phyloP scores from a whole-genome alignment of 306 rosid species.

The Prunus campanulata region DNA sequence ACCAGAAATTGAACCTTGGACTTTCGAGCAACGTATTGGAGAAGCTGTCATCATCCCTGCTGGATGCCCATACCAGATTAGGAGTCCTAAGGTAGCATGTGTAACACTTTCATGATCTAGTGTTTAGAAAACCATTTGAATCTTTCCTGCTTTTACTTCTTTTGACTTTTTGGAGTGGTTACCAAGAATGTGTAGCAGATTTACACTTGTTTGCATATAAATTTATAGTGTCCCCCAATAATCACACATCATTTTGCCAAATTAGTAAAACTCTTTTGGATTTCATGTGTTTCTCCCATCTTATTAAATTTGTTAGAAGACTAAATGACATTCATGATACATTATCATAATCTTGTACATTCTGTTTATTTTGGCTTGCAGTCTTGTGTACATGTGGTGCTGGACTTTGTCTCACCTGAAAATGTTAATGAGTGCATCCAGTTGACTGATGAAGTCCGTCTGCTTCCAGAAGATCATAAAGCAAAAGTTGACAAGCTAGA shows the following conservation, averaged over 20 bases:
- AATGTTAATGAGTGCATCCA: conserved; percentile 67
- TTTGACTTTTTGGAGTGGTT: neutral
- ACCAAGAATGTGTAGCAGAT: neutral
- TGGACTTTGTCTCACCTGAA: conserved; percentile 90
- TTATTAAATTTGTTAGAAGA: neutral
- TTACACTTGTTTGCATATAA: neutral
- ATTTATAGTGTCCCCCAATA: neutral
- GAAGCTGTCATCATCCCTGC: conserved; percentile 98
- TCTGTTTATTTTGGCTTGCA: conserved; percentile 37
- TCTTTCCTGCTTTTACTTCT: neutral
- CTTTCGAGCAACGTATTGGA: conserved; percentile 84
- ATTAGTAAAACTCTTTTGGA: neutral
- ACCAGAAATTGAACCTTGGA: conserved; percentile 96
- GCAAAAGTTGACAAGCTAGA: conserved; percentile 78
- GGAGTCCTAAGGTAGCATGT: conserved; percentile 71
- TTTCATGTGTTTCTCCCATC: neutral
- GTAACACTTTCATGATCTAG: conserved; percentile 3
- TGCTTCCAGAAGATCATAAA: conserved; percentile 69
- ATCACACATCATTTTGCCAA: neutral
- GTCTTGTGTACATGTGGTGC: conserved; percentile 85
- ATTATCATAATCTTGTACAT: neutral
- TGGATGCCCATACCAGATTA: conserved; percentile 96
- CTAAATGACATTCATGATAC: neutral
- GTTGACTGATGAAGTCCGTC: conserved; percentile 63
- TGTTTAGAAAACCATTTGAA: neutral